Evolutionary conservation across 306 rosid genomes (phyloP).

Genomic region (Cucurbita moschata): DNA sequence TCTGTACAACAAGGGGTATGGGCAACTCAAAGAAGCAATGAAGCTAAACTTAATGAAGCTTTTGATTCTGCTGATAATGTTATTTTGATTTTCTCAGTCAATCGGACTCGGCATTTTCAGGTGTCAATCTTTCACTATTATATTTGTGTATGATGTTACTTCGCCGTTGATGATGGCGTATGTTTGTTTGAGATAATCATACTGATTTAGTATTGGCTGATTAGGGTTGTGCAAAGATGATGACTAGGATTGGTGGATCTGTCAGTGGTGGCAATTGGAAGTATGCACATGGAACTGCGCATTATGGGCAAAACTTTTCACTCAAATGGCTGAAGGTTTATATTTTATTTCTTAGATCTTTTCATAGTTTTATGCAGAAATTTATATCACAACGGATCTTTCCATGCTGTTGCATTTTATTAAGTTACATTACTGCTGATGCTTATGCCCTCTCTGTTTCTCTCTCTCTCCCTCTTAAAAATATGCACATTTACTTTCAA

Average conservation of each 20-base stretch:
- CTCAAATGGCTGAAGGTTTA: constrained; percentile 92
- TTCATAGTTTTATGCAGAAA: neutral
- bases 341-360: constrained; percentile 4
- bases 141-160: neutral
- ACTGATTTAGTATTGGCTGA: constrained; percentile 1
- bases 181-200: neutral
- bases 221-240: constrained; percentile 99
- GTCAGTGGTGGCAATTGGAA: constrained; percentile 98
- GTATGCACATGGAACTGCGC: constrained; percentile 98
- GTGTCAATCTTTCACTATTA: constrained; percentile 15
- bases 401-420: neutral
- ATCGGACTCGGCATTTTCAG: constrained; percentile 98
- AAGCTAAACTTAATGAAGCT: constrained; percentile 95
- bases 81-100: constrained; percentile 92
- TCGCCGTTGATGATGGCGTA: neutral
- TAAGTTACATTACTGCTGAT: neutral
- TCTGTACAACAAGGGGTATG: constrained; percentile 99
- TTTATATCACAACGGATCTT: neutral
- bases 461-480: neutral
- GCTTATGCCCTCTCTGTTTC: neutral
- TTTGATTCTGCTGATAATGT: constrained; percentile 91
- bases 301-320: constrained; percentile 89
- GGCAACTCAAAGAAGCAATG: constrained; percentile 99
- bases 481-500: neutral
- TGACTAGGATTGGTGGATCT: constrained; percentile 94